A percentile compares a stretch with the other conserved stretches of the same genome.
phyloP scores from a whole-genome alignment of 2,329 filamentous ascomycete genomes.

The Beauveria brongniartii region DNA sequence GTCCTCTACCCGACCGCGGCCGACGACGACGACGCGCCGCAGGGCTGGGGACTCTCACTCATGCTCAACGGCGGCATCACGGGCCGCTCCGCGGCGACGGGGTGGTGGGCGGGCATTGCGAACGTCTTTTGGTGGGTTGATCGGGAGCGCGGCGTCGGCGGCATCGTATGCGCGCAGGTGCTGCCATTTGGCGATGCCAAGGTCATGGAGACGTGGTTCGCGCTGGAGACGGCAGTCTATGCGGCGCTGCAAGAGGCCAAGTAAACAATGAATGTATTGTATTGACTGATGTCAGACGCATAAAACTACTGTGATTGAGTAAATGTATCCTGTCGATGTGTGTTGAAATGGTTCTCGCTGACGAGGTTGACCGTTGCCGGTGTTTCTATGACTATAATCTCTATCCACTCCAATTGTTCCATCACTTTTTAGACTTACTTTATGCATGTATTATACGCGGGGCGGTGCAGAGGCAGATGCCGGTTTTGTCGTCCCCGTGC shows the following conservation, averaged over 20 bases:
- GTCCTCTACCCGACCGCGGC: constrained; percentile 40
- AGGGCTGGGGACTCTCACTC: constrained; percentile 57
- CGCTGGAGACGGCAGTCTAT: constrained; percentile 32
- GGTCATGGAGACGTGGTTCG: constrained; percentile 32
- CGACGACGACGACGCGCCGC: constrained; percentile 33
- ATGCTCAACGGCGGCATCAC: constrained; percentile 45
- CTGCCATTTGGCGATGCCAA: constrained; percentile 39
- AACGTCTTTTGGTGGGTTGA: constrained; percentile 59
- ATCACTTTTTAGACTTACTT: background rate
- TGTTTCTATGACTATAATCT: background rate
- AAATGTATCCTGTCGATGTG: background rate
- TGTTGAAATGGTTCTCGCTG: too few relatives aligned
- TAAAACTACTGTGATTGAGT: background rate
- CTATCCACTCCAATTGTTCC: background rate
- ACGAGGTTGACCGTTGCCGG: background rate
- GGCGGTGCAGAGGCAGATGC: background rate
- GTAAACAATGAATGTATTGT: too few relatives aligned
- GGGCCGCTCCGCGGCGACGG: constrained; percentile 43
- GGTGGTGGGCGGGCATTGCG: constrained; percentile 49
- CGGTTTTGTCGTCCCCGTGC: background rate
- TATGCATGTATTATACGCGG: background rate
- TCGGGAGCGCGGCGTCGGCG: constrained; percentile 48
- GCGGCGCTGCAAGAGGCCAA: constrained; percentile 12
- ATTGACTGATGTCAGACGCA: too few relatives aligned
- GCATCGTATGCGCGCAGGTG: constrained; percentile 42